Evolutionary conservation across 495 filamentous ascomycete genomes (phyloP), one percentile per base, ranked within the genome.

Genomic region (Penicillium macrosclerotiorum): DNA sequence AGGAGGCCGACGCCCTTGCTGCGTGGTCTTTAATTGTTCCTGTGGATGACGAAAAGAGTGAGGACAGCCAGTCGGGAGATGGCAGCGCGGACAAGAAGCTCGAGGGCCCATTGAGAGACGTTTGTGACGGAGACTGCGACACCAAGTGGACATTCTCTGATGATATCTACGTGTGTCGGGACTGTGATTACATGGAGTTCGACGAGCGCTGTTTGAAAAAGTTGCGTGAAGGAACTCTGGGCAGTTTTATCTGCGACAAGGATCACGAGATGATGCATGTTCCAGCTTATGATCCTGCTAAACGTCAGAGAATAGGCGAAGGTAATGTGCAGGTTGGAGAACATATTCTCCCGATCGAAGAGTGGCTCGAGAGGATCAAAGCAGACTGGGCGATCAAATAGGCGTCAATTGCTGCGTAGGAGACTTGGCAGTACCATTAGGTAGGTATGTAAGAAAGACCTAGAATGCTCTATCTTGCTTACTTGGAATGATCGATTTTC

Each of bases 211-310:
- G 70, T 45, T 54, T 65, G 25, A 43, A 42, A 18, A 49, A 51
- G 17, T 48, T 70, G 1, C 51, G 48, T 8, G 43, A 47, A 3
- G 70, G 55, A 9, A 55, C 62, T 8, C 20, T 69, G 5, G 41
- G 47, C 11, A 34, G 44, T 27, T 56, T 57, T n/a, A 45, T 57
- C 5, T 75, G 72, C 35, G 55, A 49, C 36, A 64, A 63, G 42
- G 37, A 55, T 2, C 72, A 75, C 51, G 47, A 59, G 9, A 70
- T 70, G 44, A 32, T 72, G 6, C 46, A 59, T 36, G 37, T 75
- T 23, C 60, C 70, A 5, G 45, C 34, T 3, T 71, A 61, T 52
- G 72, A 75, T 38, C 16, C 32, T 9, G 49, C 25, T 1, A 32
- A 56, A 18, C 38, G 41, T 7, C 16, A 55, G 33, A 31, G 25